Conservation (phyloP, 306 rosid species). For the Castanospermum australe region DNA sequence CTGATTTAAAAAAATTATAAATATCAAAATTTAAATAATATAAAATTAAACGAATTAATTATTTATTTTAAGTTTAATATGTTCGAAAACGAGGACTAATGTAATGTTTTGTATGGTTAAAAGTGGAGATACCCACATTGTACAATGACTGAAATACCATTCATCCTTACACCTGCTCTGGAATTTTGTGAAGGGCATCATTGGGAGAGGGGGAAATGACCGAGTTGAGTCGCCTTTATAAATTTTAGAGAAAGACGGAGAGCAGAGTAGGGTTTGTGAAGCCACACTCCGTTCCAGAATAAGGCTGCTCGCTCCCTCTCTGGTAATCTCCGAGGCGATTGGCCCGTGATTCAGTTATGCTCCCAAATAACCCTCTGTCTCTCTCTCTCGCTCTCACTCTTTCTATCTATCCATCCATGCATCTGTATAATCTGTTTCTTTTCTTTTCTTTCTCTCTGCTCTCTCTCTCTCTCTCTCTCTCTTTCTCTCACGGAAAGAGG, state of each 20-base stretch:
- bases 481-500: constrained; percentile 21
- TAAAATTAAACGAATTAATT: too few species aligned
- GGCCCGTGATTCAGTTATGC: constrained; percentile 1
- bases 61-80: too few species aligned
- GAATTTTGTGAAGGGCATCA: neutral
- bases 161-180: neutral
- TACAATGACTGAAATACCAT: neutral
- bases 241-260: too few species aligned
- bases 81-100: too few species aligned
- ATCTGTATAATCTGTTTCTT: too few species aligned
- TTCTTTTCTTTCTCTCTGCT: too few species aligned
- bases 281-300: constrained; percentile 11
- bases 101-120: too few species aligned
- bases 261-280: neutral
- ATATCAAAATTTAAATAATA: too few species aligned
- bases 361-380: too few species aligned
- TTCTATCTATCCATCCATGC: neutral
- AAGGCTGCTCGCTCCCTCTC: neutral
- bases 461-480: neutral
- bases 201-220: neutral
- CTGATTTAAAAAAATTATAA: too few species aligned
- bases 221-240: neutral
- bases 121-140: too few species aligned
- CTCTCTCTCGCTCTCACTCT: neutral
- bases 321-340: neutral